Base-by-base conservation (phyloP, 768 basidiomycete genomes). In the Nidularia pulvinata region DNA sequence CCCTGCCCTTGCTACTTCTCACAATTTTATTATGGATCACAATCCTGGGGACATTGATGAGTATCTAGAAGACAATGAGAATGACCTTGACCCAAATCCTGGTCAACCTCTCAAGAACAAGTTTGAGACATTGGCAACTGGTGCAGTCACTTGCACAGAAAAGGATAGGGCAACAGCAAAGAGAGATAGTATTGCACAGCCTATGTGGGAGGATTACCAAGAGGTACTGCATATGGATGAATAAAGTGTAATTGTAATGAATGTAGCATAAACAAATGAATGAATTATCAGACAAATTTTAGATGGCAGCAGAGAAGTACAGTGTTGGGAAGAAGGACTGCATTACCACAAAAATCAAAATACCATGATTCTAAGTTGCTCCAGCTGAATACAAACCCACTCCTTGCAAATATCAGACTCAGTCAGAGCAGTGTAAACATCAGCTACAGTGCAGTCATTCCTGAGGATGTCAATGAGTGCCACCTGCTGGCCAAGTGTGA, bases 171-270 rank as follows among this genome's bases (percentile, higher is more conserved):
- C 59, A 52, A 42, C 42, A 32, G 4, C n/a, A 43, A 33, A 48
- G 6, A 42, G 33, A 9, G 55, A 61, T 57, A 58, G 61, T 43
- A 46, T 61, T 50, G 62, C 64, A 45, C 53, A 60, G 25, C 59
- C 60, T 7, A 69, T 53, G 52, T 55, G 65, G 59, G 19, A 58
- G 39, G 37, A 46, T 33, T 57, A 57, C 46, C 45, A 57, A 35
- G 35, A 36, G 33, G 37, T 32, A 32, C 13, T 48, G 33, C 53
- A n/a, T n/a, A n/a, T n/a, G n/a, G n/a, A 49, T 22, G 53, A 6
- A 47, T 2, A n/a, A n/a, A 35, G 43, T 11, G 46, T 16, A 36
- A 37, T n/a, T n/a, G n/a, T n/a, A n/a, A n/a, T n/a, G n/a, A n/a
- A n/a, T n/a, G n/a, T n/a, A n/a, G n/a, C n/a, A n/a, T n/a, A n/a